Evolutionary conservation across 371 early-diverging fungal species (phyloP), one percentile per base, ranked within the genome.

Genomic region (Circinella umbellata): DNA sequence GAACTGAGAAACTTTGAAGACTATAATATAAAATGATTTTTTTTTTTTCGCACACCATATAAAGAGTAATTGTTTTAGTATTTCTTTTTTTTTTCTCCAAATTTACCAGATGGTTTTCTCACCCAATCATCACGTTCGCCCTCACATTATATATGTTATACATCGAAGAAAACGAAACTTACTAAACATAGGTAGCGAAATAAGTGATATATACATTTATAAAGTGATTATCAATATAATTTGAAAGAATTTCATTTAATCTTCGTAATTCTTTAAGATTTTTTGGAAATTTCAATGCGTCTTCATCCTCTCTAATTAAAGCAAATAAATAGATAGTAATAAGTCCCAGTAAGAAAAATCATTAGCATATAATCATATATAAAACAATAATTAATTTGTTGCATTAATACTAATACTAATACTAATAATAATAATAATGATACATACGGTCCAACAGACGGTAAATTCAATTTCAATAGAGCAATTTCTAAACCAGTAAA

Each of bases 1-100:
- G 90, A 47, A 90, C 86, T 27, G 88, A 87, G 67, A 90, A 90
- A 38, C 88, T 88, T 66, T 90, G 89, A 15, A 90, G 78, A 59
- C 90, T 90, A 63, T 34, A 27, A 27, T 27, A 27, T 27, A 27
- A 27, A 27, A 2, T 27, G 2, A 27, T 27, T 27, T 2, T 42
- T 9, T 42, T 42, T 42, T 42, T 48, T 39, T 20, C 39, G 11
- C 17, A 48, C 9, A 54, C 57, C 57, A 35, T 2, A 42, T 9
- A 42, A 42, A 27, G 27, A 27, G 27, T 27, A 27, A 27, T 27
- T 27, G 27, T 27, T 27, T 27, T 27, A 27, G 27, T 27, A 27
- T 27, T 27, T 27, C 27, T 27, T 27, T 27, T 27, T 27, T 27
- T 27, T 27, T 27, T 27, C 27, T 27, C 27, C 2, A 27, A 27